Base-by-base conservation (phyloP, 2,329 filamentous ascomycete genomes). In the Lithohypha guttulata region DNA sequence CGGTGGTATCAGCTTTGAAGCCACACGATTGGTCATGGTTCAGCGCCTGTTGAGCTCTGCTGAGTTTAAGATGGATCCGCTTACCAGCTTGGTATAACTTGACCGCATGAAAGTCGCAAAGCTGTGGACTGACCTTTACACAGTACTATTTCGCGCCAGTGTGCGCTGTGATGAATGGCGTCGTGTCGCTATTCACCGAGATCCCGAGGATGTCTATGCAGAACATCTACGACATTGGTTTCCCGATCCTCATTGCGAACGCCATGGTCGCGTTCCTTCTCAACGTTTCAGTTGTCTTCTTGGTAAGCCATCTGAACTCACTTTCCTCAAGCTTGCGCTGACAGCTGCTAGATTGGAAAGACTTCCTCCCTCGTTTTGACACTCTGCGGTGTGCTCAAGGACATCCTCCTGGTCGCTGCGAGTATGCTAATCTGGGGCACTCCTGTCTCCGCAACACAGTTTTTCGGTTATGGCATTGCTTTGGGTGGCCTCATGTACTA, bases 131-230 rank as follows among this genome's bases (percentile, higher is more conserved):
- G 9, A 28, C 26, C 26, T 28, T 14, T 14, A 14, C 15, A 21
- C 72, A 93, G 15, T 93, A 93, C 70, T 93, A 93, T 68, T 93
- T 84, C 56, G 85, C 84, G 1, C 84, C 84, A 4, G 78, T 85
- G 34, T 93, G 84, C 61, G 81, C 83, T 34, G 61, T 79, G 52
- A 85, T 86, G 77, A 93, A 93, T 63, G 66, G 80, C 41, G 51
- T 80, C 25, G 75, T 84, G 22, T 76, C 80, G 45, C 58, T 84
- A 42, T 66, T 81, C 50, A 66, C 75, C n/a, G 84, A 93, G 61
- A 58, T 81, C 2, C 74, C 74, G 23, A 66, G 57, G 25, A 75
- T 93, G 62, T 69, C 74, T 32, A 69, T 78, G 62, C 71, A 64
- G 29, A 77, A 87, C 50, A 64, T 86, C 47, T 68, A 75, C 53